These are phyloP conservation scores for Sarocladium strictum DNA, from an alignment of 2,329 filamentous ascomycete genomes.

Conservation along the genomic window DNA sequence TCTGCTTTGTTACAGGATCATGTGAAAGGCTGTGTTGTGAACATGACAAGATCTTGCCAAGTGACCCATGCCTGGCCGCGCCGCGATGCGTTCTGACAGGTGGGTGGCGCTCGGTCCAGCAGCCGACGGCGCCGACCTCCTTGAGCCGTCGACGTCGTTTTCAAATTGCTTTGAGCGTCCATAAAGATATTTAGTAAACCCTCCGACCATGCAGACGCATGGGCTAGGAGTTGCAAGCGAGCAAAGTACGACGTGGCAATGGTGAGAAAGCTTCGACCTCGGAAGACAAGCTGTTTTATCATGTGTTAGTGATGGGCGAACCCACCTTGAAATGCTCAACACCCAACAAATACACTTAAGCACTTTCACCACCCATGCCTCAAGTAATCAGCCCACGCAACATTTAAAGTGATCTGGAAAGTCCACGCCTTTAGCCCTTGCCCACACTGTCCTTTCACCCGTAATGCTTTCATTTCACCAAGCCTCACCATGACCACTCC, in stretches of 20 bases:
- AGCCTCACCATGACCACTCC: not conserved
- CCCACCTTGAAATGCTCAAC: constrained; percentile 6
- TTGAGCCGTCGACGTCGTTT: not conserved
- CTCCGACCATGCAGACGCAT: not conserved
- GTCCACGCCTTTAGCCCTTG: not conserved
- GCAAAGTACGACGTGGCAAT: not conserved
- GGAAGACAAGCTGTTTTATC: not conserved
- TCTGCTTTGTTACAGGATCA: not conserved
- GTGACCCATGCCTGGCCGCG: no score
- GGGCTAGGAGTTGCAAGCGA: not conserved
- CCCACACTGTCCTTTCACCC: not conserved
- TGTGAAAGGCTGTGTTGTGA: not conserved
- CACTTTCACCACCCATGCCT: not conserved
- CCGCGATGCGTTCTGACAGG: no score
- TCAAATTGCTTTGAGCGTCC: not conserved
- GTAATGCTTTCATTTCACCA: not conserved
- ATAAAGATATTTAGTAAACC: not conserved
- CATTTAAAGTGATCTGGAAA: not conserved
- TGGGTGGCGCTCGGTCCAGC: no score
- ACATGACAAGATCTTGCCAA: no score
- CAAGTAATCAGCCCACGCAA: not conserved
- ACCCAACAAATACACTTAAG: constrained; percentile 6
- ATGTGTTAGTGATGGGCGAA: constrained; percentile 5
- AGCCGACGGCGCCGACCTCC: no score
- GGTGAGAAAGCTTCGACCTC: not conserved